A percentile compares a stretch with the other conserved stretches of the same genome.
Conservation (phyloP, 1,139 yeast genomes). For the Protomyces inouyei region DNA sequence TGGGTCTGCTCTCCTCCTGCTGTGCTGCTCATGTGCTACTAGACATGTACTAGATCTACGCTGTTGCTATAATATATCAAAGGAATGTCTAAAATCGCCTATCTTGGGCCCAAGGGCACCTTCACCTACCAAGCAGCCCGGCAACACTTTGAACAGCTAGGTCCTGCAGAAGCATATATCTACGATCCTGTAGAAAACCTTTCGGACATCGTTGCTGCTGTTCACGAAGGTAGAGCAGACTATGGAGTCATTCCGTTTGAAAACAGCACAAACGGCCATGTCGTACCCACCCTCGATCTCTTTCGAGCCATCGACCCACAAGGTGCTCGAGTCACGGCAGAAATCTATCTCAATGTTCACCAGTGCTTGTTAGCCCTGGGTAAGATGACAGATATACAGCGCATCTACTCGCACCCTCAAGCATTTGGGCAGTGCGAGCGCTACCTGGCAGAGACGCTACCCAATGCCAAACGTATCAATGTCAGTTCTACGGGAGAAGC, state of each 20-base stretch:
- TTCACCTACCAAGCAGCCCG: slow-evolving; percentile 22
- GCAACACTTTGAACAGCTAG: neutral
- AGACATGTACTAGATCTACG: no score
- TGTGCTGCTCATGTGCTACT: no score
- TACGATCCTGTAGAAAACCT: slow-evolving; percentile 16
- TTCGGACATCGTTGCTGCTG: slow-evolving; percentile 2
- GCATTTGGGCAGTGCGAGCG: slow-evolving; percentile 88
- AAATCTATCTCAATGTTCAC: slow-evolving; percentile 75
- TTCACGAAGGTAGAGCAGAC: slow-evolving; percentile 1
- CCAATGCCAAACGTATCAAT: slow-evolving; percentile 51
- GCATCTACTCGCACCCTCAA: slow-evolving; percentile 88
- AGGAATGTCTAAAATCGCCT: slow-evolving; percentile 3
- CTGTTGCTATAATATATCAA: neutral
- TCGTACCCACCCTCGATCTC: slow-evolving; percentile 75
- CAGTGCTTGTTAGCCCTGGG: slow-evolving; percentile 55
- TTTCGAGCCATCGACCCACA: slow-evolving; percentile 43
- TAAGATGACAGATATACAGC: slow-evolving; percentile 45
- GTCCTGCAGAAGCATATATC: neutral
- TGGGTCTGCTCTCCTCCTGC: no score
- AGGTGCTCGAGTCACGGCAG: slow-evolving; percentile 46
- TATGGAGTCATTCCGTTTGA: slow-evolving; percentile 87
- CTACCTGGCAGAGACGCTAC: slow-evolving; percentile 46
- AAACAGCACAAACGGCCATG: slow-evolving; percentile 93
- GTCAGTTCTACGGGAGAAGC: slow-evolving; percentile 79
- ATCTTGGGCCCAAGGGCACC: slow-evolving; percentile 26